These are phyloP conservation scores for Symbiodinium natans DNA, from an alignment of 73 alveolate species.

Conservation along the genomic window DNA sequence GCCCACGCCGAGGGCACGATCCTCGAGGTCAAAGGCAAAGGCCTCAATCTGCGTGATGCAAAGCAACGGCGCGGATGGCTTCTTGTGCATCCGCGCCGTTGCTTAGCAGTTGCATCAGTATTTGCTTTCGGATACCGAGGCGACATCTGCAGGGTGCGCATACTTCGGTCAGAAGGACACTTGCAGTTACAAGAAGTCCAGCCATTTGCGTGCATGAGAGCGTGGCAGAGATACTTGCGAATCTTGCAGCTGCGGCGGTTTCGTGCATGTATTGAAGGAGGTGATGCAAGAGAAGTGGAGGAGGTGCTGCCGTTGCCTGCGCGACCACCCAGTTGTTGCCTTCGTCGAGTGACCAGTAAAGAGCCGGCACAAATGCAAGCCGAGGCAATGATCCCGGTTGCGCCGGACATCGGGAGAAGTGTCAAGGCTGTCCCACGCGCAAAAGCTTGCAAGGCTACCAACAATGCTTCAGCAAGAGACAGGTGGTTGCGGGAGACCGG, in stretches of 20 bases:
- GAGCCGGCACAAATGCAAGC: neutral
- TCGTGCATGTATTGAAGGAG: neutral
- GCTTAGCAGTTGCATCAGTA: too few species aligned
- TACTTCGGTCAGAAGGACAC: neutral
- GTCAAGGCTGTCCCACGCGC: neutral
- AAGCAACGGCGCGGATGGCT: neutral
- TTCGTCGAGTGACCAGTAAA: too few species aligned
- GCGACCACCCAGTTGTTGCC: neutral
- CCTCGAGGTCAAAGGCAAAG: neutral
- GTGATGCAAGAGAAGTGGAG: neutral
- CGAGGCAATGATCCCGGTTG: neutral
- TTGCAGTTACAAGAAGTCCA: too few species aligned
- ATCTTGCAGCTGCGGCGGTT: too few species aligned
- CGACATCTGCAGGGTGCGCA: neutral
- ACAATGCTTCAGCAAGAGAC: neutral
- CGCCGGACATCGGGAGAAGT: neutral
- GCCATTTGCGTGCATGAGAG: too few species aligned
- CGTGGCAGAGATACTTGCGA: too few species aligned
- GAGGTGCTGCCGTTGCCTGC: neutral
- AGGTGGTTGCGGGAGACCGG: neutral
- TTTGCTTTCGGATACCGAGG: neutral
- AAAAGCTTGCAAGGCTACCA: neutral
- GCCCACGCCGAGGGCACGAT: neutral
- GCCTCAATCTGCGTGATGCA: too few species aligned
- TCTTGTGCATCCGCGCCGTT: too few species aligned